Evolutionary conservation across 352 stramenopile species (phyloP), one percentile per base, ranked within the genome.

Genomic region (Pythium utonaiense): DNA sequence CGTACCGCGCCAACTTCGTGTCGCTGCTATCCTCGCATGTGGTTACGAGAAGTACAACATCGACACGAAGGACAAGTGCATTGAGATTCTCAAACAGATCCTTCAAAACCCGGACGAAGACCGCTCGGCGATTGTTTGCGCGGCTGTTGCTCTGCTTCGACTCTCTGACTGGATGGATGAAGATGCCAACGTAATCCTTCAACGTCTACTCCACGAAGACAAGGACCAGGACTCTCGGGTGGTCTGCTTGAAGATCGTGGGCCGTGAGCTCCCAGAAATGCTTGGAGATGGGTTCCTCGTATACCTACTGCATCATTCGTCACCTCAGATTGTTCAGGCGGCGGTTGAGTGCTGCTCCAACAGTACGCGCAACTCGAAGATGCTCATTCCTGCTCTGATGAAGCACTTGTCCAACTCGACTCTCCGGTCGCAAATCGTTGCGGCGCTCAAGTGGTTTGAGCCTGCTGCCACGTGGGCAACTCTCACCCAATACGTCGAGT

Each of bases 131-230:
- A 71, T 75, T 12, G 83, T 93, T 3, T 91, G 83, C 40, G 77
- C 83, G 27, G 83, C 86, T 9, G 85, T 95, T 9, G 83, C 83
- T 3, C 61, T 93, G 12, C 53, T 95, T 3, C 75, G 80, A 4
- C 40, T 90, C 8, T 91, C 82, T 0, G 80, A 95, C 40, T 95
- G 83, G 83, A 95, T 93, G 80, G 76, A 95, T 47, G 83, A 95
- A 77, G 75, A 86, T 56, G 80, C 86, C 1, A 93, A 91, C 48
- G 28, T 93, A 17, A 71, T 91, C 57, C 70, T 95, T 19, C 86
- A 95, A 49, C 64, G 77, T 24, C 54, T 95, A 3, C 69, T 95
- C 12, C 86, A 95, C 50, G 84, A 95, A 60, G 83, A 93, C 60
- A 60, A 87, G 61, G 71, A 83, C 19, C 45, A 84, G 22, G 83